A percentile compares a stretch with the other conserved stretches of the same genome.
These are phyloP conservation scores for Calycina marina DNA, from an alignment of 2,329 filamentous ascomycete genomes.

Conservation along the genomic window DNA sequence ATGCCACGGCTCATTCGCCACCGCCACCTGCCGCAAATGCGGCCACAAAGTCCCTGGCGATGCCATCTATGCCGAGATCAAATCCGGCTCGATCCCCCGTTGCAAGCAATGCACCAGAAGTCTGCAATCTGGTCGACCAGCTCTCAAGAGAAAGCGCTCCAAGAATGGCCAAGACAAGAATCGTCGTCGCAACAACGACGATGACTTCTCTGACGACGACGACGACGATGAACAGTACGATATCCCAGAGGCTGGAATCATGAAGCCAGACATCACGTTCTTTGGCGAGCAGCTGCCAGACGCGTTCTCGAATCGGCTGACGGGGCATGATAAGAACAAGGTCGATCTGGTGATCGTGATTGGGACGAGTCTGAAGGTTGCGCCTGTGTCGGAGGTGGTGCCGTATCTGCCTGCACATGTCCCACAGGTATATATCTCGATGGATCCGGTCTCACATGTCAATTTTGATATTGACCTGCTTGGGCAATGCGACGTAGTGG, in stretches of 20 bases:
- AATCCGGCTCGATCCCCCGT: conserved; percentile 57
- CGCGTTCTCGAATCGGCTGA: conserved; percentile 66
- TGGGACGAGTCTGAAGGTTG: conserved; percentile 89
- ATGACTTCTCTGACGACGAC: conserved; percentile 11
- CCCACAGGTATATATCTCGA: conserved; percentile 81
- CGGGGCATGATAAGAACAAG: conserved; percentile 63
- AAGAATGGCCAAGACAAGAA: conserved; percentile 35
- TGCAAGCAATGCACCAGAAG: conserved; percentile 56
- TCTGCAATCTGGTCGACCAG: conserved; percentile 34
- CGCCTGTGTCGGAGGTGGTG: conserved; percentile 84
- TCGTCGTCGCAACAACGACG: conserved; percentile 14
- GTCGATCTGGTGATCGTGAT: conserved; percentile 92
- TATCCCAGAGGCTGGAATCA: conserved; percentile 58
- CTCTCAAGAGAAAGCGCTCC: conserved; percentile 37
- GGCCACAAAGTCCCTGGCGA: conserved; percentile 59
- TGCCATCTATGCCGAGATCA: conserved; percentile 66
- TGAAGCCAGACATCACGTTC: conserved; percentile 98
- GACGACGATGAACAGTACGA: conserved; percentile 39
- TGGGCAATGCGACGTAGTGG: conserved; percentile 87
- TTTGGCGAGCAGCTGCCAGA: conserved; percentile 85
- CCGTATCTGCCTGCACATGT: conserved; percentile 64
- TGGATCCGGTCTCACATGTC: conserved; percentile 72
- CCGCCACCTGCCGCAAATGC: conserved; percentile 78
- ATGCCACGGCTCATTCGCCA: conserved; percentile 93
- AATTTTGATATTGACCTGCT: conserved; percentile 93